Percentiles rank a stretch among this genome's conserved stretches.
phyloP scores from a whole-genome alignment of 176 grass and related monocot genomes.

The Oryza coarctata region DNA sequence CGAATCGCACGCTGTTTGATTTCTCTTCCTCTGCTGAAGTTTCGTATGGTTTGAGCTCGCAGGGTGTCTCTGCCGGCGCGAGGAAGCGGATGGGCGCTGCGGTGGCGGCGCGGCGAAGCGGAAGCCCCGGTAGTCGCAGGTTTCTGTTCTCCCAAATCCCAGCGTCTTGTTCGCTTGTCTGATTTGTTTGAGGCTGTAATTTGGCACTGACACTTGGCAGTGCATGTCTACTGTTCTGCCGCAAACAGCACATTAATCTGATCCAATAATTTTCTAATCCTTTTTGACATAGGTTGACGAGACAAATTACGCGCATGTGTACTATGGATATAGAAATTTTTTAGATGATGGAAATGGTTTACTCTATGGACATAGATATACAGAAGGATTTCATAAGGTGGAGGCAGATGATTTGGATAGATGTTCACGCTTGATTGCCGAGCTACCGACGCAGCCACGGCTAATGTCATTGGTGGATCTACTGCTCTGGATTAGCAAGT shows the following conservation, averaged over 20 bases:
- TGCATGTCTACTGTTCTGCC: too few relatives aligned
- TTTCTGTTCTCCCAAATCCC: neutral
- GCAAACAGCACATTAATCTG: too few relatives aligned
- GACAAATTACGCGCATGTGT: neutral
- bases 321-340: too few relatives aligned
- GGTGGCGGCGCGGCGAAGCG: neutral
- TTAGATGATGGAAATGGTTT: too few relatives aligned
- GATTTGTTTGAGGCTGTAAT: too few relatives aligned
- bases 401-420: neutral
- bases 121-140: neutral
- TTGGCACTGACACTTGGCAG: neutral
- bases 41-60: neutral
- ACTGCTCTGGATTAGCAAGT: constrained; percentile 11
- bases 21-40: neutral
- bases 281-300: neutral
- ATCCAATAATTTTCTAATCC: too few relatives aligned
- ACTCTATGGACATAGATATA: neutral
- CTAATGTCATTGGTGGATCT: constrained; percentile 30
- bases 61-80: neutral
- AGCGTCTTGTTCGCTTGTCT: neutral
- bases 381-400: neutral
- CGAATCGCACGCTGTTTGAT: too few relatives aligned
- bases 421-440: neutral
- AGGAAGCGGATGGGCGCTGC: neutral
- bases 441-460: neutral